A percentile compares a stretch with the other conserved stretches of the same genome.
Evolutionary conservation across 2,329 filamentous ascomycete species (phyloP).

Genomic region (Fusarium oxysporum): DNA sequence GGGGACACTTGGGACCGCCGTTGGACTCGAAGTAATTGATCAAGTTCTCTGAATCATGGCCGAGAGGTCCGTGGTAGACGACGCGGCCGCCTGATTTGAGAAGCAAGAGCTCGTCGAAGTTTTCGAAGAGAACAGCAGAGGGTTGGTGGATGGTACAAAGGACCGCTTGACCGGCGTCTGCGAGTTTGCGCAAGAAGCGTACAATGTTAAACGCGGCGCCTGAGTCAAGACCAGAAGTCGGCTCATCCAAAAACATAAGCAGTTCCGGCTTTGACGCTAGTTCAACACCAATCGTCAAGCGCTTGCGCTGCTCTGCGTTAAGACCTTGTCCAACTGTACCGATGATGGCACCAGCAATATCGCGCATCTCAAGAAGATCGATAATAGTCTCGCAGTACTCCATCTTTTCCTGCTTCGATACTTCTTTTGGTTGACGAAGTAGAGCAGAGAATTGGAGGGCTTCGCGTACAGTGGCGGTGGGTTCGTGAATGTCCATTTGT

Average conservation of each 20-base stretch:
- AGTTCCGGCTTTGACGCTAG: slow-evolving; percentile 68
- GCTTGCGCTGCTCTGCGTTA: slow-evolving; percentile 69
- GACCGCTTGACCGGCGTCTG: slow-evolving; percentile 69
- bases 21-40: slow-evolving; percentile 65
- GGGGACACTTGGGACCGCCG: slow-evolving; percentile 60
- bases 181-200: slow-evolving; percentile 70
- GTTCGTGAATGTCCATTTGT: slow-evolving; percentile 76
- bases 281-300: slow-evolving; percentile 67
- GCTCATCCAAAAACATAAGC: slow-evolving; percentile 74
- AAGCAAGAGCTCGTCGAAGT: slow-evolving; percentile 67
- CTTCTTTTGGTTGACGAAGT: slow-evolving; percentile 69
- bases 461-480: slow-evolving; percentile 74
- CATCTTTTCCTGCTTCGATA: slow-evolving; percentile 70
- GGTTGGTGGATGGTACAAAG: slow-evolving; percentile 72
- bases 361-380: slow-evolving; percentile 75
- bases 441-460: slow-evolving; percentile 74
- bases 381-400: slow-evolving; percentile 76
- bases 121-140: slow-evolving; percentile 65
- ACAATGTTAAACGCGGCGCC: slow-evolving; percentile 71
- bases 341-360: slow-evolving; percentile 73
- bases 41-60: slow-evolving; percentile 59
- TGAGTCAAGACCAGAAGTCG: slow-evolving; percentile 68
- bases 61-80: slow-evolving; percentile 66
- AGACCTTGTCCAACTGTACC: slow-evolving; percentile 69
- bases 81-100: slow-evolving; percentile 65